Evolutionary conservation across 345 rosid species (phyloP).

Genomic region (Populus simonii): DNA sequence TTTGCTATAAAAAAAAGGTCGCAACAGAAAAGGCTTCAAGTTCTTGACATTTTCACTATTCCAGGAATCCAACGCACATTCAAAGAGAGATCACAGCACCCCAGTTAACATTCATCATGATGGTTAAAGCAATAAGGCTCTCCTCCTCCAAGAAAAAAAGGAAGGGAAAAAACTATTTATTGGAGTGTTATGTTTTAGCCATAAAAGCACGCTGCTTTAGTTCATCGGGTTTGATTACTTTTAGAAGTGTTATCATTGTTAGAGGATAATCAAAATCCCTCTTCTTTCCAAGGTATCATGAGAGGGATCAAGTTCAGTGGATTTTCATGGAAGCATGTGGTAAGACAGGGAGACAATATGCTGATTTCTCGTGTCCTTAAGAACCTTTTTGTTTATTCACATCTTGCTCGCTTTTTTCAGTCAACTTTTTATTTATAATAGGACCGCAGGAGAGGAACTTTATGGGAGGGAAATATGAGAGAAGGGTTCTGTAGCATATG

Average conservation of each 20-base stretch:
- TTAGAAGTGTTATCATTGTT: background rate
- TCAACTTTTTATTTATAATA: background rate
- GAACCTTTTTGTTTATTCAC: background rate
- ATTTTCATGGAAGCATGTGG: background rate
- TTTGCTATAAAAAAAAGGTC: background rate
- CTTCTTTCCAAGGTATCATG: slow-evolving; percentile 8
- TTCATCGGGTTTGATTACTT: background rate
- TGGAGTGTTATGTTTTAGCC: background rate
- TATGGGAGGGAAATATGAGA: slow-evolving; percentile 8
- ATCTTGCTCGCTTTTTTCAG: background rate
- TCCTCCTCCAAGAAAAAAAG: background rate
- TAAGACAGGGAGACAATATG: background rate
- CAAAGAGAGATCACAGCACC: background rate
- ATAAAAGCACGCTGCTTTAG: background rate
- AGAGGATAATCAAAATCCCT: slow-evolving; percentile 1
- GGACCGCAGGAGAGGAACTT: background rate
- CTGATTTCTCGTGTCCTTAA: slow-evolving; percentile 1
- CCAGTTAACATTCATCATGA: background rate
- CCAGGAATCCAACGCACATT: background rate
- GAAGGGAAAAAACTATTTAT: background rate
- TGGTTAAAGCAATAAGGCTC: slow-evolving; percentile 9
- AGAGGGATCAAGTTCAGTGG: background rate
- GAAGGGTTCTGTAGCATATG: background rate
- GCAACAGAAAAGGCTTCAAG: background rate
- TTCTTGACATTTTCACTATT: background rate